Base-by-base conservation (phyloP, 495 filamentous ascomycete genomes). In the Parmelia sp. region DNA sequence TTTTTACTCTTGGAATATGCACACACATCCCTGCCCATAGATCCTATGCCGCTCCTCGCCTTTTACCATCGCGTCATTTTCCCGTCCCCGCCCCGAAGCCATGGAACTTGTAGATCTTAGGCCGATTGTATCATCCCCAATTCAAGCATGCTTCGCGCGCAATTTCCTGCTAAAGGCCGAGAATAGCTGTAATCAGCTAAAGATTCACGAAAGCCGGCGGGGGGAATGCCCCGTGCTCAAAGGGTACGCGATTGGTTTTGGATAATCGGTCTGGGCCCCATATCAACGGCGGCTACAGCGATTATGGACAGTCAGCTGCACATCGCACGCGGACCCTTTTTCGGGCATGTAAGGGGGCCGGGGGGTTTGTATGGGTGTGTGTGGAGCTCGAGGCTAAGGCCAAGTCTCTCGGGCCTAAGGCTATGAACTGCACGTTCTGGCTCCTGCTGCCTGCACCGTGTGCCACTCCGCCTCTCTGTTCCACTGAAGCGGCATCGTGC, bases 401-500 rank as follows among this genome's bases (percentile, higher is more conserved):
- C 51, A 17, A 31, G 25, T 53, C 49, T 53, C 49, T 53, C 27
- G 49, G 51, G 51, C 29, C 51, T 25, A 57, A 58, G 62, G 56
- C 40, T 58, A 37, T 44, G 62, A 64, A 64, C 55, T 64, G 62
- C 62, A 64, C 55, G 62, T 64, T 64, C 62, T 64, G 62, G 53
- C 49, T 45, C 27, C 29, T 44, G 56, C 40, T 49, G 62, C 62
- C 62, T 64, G 62, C 62, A 64, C 55, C 40, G 62, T 55, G 56
- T 64, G 55, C 56, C 62, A 64, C 17, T 68, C 63, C 58, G 58
- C 37, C 40, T 59, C 58, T 62, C 64, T 58, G 57, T 65, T 62
- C 51, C 66, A 68, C 51, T 37, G 51, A 53, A 56, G 58, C 66
- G 66, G 66, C 62, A 68, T 68, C 66, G 64, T 61, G 66, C 66